These are phyloP conservation scores for Artemisia annua DNA, from an alignment of 129 eudicot genomes.

Conservation along the genomic window DNA sequence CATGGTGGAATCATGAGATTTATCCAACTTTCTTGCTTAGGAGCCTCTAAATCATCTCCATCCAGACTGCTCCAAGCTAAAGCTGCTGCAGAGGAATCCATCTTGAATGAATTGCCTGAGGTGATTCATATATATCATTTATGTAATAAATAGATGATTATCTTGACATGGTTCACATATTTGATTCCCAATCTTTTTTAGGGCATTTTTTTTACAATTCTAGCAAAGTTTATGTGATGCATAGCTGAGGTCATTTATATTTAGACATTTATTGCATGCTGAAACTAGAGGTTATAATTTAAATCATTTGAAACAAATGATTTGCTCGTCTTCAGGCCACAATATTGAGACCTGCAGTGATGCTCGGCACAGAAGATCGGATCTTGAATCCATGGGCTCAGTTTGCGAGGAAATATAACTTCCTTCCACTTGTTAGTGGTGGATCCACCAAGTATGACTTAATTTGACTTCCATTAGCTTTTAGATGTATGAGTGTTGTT, in stretches of 20 bases:
- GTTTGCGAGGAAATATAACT: conserved; percentile 75
- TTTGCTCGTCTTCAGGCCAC: conserved; percentile 65
- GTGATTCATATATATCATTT: conserved; percentile 35
- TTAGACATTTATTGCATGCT: conserved; percentile 5
- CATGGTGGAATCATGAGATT: conserved; percentile 99
- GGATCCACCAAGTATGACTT: conserved; percentile 86
- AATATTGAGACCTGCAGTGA: conserved; percentile 83
- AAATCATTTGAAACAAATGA: conserved; percentile 1
- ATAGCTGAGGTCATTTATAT: neutral
- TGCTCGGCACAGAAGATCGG: conserved; percentile 97
- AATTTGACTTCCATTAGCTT: conserved; percentile 6
- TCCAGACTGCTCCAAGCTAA: conserved; percentile 87
- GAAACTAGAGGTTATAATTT: neutral
- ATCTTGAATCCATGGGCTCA: conserved; percentile 90
- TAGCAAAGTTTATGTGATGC: too few relatives aligned
- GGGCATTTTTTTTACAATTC: too few relatives aligned
- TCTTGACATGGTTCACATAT: too few relatives aligned
- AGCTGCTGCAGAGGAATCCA: conserved; percentile 95
- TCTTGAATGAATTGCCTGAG: conserved; percentile 76
- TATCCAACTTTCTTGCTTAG: conserved; percentile 88
- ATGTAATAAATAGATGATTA: neutral
- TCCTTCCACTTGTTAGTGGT: conserved; percentile 76
- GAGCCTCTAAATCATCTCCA: conserved; percentile 86
- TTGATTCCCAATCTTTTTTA: too few relatives aligned
- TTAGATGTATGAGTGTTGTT: neutral